Evolutionary conservation across 1,284 basidiomycete genomes (phyloP).

Genomic region (Cutaneotrichosporon sp.): DNA sequence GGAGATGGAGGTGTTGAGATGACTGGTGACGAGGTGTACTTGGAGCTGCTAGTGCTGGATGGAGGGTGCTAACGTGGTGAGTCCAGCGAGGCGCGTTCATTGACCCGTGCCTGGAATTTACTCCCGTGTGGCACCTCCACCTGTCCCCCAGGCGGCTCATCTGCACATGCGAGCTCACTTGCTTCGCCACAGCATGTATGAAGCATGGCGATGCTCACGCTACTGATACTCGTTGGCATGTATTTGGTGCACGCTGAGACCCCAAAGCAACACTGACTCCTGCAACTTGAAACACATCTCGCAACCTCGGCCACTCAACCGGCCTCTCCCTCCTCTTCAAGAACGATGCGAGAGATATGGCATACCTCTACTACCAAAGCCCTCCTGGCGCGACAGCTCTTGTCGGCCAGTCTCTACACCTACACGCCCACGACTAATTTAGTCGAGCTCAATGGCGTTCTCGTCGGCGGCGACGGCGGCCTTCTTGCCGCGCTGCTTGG

Average conservation of each 20-base stretch:
- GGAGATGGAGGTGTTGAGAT: background rate
- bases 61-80: background rate
- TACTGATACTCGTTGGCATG: too few relatives aligned
- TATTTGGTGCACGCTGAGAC: too few relatives aligned
- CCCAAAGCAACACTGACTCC: too few relatives aligned
- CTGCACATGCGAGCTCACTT: too few relatives aligned
- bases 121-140: background rate
- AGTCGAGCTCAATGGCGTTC: constrained; percentile 53
- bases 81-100: constrained; percentile 8
- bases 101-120: background rate
- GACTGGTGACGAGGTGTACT: background rate
- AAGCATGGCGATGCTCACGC: too few relatives aligned
- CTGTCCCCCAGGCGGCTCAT: background rate
- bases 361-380: constrained; percentile 24
- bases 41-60: too few relatives aligned
- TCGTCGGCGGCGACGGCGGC: constrained; percentile 67
- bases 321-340: background rate
- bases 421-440: constrained; percentile 17
- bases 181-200: background rate
- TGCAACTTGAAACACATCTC: too few relatives aligned
- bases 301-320: too few relatives aligned
- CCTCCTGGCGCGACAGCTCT: constrained; percentile 16
- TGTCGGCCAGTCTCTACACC: constrained; percentile 12
- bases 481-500: constrained; percentile 77
- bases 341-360: constrained; percentile 17